Evolutionary conservation across 768 basidiomycete genomes (phyloP).

Genomic region (Psilocybe subaeruginosa): DNA sequence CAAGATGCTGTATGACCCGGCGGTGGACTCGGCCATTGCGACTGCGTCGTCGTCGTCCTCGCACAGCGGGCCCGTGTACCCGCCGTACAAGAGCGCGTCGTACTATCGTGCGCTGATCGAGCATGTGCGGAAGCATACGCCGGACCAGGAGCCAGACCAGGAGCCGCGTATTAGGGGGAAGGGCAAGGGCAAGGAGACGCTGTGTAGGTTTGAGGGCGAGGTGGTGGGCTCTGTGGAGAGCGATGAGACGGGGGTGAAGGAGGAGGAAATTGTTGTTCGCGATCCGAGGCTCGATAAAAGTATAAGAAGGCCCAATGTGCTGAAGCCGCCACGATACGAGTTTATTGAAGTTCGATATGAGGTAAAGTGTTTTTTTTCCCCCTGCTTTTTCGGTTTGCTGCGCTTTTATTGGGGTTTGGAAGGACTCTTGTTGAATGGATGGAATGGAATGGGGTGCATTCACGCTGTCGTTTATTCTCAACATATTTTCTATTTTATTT

Average conservation of each 20-base stretch:
- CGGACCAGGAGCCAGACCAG: slow-evolving; percentile 10
- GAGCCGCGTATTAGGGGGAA: slow-evolving; percentile 58
- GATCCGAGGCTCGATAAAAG: slow-evolving; percentile 61
- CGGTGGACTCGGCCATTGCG: slow-evolving; percentile 42
- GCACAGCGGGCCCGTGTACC: slow-evolving; percentile 6
- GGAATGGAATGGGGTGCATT: not conserved
- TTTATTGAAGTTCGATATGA: slow-evolving; percentile 57
- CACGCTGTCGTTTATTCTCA: not conserved
- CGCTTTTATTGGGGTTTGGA: not conserved
- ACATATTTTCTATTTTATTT: too few species aligned
- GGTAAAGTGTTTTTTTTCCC: slow-evolving; percentile 39
- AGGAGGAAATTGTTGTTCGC: slow-evolving; percentile 38
- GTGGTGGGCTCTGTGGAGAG: slow-evolving; percentile 20
- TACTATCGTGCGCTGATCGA: slow-evolving; percentile 44
- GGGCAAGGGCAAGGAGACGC: slow-evolving; percentile 62
- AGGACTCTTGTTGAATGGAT: not conserved
- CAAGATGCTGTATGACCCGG: slow-evolving; percentile 68
- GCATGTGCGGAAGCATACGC: slow-evolving; percentile 36
- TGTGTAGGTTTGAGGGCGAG: slow-evolving; percentile 55
- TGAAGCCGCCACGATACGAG: slow-evolving; percentile 29
- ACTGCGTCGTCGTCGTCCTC: slow-evolving; percentile 13
- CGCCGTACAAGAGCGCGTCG: slow-evolving; percentile 18
- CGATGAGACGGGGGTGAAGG: slow-evolving; percentile 28
- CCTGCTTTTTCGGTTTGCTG: not conserved
- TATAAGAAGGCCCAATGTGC: slow-evolving; percentile 22